Evolutionary conservation across 208 protist genomes (phyloP).

Genomic region (Angomonas ambiguus): DNA sequence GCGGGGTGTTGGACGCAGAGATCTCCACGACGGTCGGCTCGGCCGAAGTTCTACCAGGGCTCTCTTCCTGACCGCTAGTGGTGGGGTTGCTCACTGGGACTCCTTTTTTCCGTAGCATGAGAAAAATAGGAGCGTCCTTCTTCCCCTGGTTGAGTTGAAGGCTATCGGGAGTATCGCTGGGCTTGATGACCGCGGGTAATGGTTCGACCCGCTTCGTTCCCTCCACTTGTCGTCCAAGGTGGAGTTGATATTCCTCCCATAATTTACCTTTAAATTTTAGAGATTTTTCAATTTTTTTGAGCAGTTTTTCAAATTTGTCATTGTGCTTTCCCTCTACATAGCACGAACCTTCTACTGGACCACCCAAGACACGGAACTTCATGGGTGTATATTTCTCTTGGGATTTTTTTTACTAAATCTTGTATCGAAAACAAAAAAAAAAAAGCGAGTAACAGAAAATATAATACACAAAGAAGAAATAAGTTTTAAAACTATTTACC

Average conservation of each 20-base stretch:
- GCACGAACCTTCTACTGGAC: slow-evolving; percentile 21
- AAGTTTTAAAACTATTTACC: not conserved
- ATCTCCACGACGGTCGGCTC: not conserved
- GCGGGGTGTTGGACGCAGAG: not conserved
- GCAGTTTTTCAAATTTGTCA: slow-evolving; percentile 43
- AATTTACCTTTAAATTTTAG: slow-evolving; percentile 29
- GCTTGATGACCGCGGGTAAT: not conserved
- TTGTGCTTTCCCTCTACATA: slow-evolving; percentile 36
- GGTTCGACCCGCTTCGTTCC: slow-evolving; percentile 5
- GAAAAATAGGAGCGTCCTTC: slow-evolving; percentile 9
- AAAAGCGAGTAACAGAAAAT: not conserved
- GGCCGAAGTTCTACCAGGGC: not conserved
- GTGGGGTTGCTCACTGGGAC: not conserved
- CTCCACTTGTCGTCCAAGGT: slow-evolving; percentile 16
- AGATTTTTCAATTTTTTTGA: slow-evolving; percentile 42
- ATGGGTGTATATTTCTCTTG: slow-evolving; percentile 17
- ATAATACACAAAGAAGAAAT: not conserved
- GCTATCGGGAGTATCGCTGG: slow-evolving; percentile 17
- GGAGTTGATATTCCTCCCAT: slow-evolving; percentile 34
- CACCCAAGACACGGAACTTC: slow-evolving; percentile 51
- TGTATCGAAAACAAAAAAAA: not conserved
- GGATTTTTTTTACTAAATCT: not conserved
- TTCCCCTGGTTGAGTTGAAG: slow-evolving; percentile 11
- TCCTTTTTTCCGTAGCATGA: not conserved
- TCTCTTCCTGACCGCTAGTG: not conserved